Conservation (phyloP, 1,139 yeast genomes). For the Pichia sp. region DNA sequence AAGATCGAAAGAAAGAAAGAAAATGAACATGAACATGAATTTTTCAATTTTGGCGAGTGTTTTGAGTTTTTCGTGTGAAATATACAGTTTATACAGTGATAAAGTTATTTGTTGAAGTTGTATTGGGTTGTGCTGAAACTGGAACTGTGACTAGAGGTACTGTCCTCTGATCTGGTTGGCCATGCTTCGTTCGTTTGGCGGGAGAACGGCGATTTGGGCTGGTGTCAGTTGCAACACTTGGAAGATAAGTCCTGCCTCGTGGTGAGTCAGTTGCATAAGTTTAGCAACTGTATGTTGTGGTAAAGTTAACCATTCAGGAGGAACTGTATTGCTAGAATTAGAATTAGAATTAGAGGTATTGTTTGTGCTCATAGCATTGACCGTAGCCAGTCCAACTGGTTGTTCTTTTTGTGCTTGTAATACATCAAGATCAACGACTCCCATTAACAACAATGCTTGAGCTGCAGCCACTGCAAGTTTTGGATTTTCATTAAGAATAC, state of each 20-base stretch:
- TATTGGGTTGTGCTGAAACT: too few species aligned
- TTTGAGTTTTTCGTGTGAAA: too few species aligned
- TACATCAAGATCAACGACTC: conserved; percentile 60
- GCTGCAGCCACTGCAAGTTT: conserved; percentile 60
- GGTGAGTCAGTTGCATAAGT: conserved; percentile 42
- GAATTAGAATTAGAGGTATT: neutral
- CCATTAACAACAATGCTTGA: conserved; percentile 72
- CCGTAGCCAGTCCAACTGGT: too few species aligned
- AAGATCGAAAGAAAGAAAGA: too few species aligned
- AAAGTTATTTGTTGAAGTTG: neutral
- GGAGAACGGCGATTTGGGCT: conserved; percentile 50
- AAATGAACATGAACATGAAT: too few species aligned
- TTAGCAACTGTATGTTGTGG: conserved; percentile 46
- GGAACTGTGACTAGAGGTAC: conserved; percentile 36
- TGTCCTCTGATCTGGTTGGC: conserved; percentile 54
- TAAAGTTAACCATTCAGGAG: conserved; percentile 45
- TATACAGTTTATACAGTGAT: too few species aligned
- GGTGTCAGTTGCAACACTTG: conserved; percentile 57
- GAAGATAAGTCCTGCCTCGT: conserved; percentile 58
- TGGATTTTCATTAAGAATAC: conserved; percentile 33
- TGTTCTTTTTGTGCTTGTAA: conserved; percentile 37
- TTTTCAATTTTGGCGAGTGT: too few species aligned
- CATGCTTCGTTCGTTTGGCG: conserved; percentile 56
- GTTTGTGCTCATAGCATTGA: too few species aligned
- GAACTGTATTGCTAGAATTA: conserved; percentile 11